phyloP scores from a whole-genome alignment of 2,329 filamentous ascomycete genomes.

The Stemphylium lycopersici region DNA sequence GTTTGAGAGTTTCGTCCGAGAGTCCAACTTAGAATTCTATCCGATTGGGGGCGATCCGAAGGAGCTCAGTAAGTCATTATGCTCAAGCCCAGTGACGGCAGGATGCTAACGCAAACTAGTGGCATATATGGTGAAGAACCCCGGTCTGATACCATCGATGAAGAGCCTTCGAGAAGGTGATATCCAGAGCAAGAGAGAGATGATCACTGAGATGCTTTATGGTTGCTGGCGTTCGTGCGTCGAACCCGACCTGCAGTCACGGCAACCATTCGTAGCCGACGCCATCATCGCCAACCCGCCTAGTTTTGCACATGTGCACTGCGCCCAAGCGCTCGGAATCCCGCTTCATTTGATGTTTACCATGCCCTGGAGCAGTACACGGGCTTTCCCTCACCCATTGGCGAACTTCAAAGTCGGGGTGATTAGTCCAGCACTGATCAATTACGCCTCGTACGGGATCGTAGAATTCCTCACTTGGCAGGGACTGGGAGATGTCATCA shows the following conservation, averaged over 20 bases:
- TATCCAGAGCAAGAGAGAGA: conserved; percentile 39
- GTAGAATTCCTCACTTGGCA: conserved; percentile 60
- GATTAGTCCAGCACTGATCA: conserved; percentile 21
- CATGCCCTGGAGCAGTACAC: conserved; percentile 58
- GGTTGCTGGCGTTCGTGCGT: conserved; percentile 42
- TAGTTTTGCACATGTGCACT: conserved; percentile 75
- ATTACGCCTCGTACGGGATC: conserved; percentile 55
- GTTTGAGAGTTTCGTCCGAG: conserved; percentile 21
- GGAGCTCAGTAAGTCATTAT: conserved; percentile 38
- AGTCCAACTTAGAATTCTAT: conserved; percentile 45
- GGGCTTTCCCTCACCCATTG: conserved; percentile 57
- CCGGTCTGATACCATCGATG: conserved; percentile 45
- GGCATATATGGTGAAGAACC: conserved; percentile 59
- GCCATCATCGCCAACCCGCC: conserved; percentile 79
- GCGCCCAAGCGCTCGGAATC: conserved; percentile 73
- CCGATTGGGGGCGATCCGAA: conserved; percentile 40
- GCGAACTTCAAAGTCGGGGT: conserved; percentile 50
- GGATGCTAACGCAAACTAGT: conserved; percentile 19
- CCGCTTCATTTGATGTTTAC: conserved; percentile 77
- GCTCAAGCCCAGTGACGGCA: too few species aligned
- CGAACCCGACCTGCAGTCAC: conserved; percentile 40
- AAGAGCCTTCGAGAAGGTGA: conserved; percentile 33
- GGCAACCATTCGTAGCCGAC: conserved; percentile 75
- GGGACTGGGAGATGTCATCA: conserved; percentile 56
- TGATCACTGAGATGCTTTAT: conserved; percentile 32